Base-by-base conservation (phyloP, 2,329 filamentous ascomycete species). In the Elsinoe fawcettii region DNA sequence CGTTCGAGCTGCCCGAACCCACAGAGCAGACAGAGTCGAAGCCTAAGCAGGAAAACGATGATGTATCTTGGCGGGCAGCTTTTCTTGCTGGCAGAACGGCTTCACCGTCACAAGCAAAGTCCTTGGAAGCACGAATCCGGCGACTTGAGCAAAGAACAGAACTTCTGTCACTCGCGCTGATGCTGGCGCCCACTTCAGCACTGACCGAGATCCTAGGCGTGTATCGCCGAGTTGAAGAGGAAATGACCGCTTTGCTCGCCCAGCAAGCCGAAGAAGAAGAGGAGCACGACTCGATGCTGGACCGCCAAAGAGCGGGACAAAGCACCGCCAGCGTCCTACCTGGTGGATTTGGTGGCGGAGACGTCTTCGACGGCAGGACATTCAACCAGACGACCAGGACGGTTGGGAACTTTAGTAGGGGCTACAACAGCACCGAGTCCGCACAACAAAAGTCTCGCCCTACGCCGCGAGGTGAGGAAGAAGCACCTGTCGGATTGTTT, bases 111-210 rank as follows among this genome's bases (percentile, higher is more conserved):
- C 60, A 67, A 63, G 34, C 61, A 20, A 78, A 83, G 44, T 83
- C 81, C 30, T 75, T 80, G 14, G 82, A 65, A 12, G 32, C 39
- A 39, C 41, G 37, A 4, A 68, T 93, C 55, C 80, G 87, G 27
- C 84, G 88, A 62, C 75, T 93, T 1, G 87, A 92, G 64, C 88
- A 92, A 67, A 82, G 88, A 20, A 88, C 90, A 67, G 89, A 92
- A 64, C 86, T 90, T 36, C 75, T 95, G 1, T 84, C 86, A 1
- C 84, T 86, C 11, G 87, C 89, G 1, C 76, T 93, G 16, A 80
- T 88, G 7, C 80, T 91, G 51, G 87, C 88, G 0, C 89, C 88
- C 1, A 73, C 83, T 0, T 74, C 78, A 0, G 82, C 86, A 11
- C 77, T 93, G 0, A 84, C 87, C 59, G 86, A 90, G 62, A 87